Evolutionary conservation across 805 yeast genomes (phyloP).

Genomic region (Pichia scutulata): DNA sequence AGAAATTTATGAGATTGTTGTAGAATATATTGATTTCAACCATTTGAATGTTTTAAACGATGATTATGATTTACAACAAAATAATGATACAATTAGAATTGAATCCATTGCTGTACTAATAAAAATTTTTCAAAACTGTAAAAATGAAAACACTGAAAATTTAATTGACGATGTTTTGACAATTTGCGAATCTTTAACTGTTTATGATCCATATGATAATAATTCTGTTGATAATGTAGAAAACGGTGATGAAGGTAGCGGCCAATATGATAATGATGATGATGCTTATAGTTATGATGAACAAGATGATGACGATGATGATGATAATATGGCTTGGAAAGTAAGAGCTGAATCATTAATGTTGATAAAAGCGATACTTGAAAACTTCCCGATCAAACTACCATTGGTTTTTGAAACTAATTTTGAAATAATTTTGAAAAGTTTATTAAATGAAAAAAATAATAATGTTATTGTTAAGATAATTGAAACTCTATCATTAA

Average conservation of each 20-base stretch:
- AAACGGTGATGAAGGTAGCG: slow-evolving; percentile 24
- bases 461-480: slow-evolving; percentile 45
- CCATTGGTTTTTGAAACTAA: slow-evolving; percentile 28
- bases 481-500: slow-evolving; percentile 35
- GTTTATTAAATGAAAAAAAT: slow-evolving; percentile 34
- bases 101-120: slow-evolving; percentile 38
- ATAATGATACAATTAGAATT: slow-evolving; percentile 35
- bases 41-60: slow-evolving; percentile 23
- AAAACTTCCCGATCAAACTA: slow-evolving; percentile 30
- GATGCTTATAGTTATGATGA: slow-evolving; percentile 37
- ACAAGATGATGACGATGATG: slow-evolving; percentile 34
- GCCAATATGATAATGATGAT: slow-evolving; percentile 28
- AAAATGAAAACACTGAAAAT: slow-evolving; percentile 26
- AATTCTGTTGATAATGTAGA: slow-evolving; percentile 26
- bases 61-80: slow-evolving; percentile 28
- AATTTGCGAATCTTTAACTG: slow-evolving; percentile 27
- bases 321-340: slow-evolving; percentile 47
- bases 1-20: slow-evolving; percentile 11
- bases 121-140: slow-evolving; percentile 32
- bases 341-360: slow-evolving; percentile 45
- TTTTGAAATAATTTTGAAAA: slow-evolving; percentile 27
- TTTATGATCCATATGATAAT: slow-evolving; percentile 41
- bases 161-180: slow-evolving; percentile 25
- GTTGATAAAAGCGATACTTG: slow-evolving; percentile 33
- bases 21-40: slow-evolving; percentile 12